phyloP scores from a whole-genome alignment of 2,329 filamentous ascomycete genomes.

The Apiospora phragmitis region DNA sequence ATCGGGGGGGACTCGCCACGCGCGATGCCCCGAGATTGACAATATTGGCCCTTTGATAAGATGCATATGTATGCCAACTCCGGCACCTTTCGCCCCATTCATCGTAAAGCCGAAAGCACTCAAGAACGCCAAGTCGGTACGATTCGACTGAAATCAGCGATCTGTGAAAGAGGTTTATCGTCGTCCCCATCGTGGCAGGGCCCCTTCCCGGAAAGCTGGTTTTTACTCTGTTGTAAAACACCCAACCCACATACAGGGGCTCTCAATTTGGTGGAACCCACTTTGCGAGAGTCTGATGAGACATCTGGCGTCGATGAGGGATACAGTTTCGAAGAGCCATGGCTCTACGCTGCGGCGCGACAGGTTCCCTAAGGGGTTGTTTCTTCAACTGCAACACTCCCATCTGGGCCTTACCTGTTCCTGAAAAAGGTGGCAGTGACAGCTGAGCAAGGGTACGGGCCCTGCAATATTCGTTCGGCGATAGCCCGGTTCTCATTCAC shows the following conservation, averaged over 20 bases:
- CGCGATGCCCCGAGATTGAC: constrained; percentile 1
- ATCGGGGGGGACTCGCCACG: neutral
- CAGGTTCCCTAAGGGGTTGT: neutral
- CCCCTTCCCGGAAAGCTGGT: neutral
- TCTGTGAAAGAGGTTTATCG: neutral
- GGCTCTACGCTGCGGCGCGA: neutral
- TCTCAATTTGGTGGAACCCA: neutral
- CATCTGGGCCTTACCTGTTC: neutral
- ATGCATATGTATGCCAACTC: neutral
- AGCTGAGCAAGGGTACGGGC: neutral
- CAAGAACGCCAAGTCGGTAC: neutral
- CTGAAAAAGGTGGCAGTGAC: constrained; percentile 4
- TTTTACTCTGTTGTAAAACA: neutral
- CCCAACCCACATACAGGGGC: constrained; percentile 4
- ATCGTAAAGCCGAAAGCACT: neutral
- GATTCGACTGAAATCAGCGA: neutral
- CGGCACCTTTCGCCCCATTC: neutral
- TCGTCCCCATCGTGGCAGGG: neutral
- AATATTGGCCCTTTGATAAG: neutral
- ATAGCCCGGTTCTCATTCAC: neutral
- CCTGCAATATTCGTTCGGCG: neutral
- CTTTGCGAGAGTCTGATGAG: constrained; percentile 1
- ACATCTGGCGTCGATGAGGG: neutral
- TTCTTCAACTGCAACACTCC: neutral
- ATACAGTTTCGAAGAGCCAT: constrained; percentile 5